These are phyloP conservation scores for Diutina pseudorugosa DNA, from an alignment of 1,139 yeast genomes.

Conservation along the genomic window DNA sequence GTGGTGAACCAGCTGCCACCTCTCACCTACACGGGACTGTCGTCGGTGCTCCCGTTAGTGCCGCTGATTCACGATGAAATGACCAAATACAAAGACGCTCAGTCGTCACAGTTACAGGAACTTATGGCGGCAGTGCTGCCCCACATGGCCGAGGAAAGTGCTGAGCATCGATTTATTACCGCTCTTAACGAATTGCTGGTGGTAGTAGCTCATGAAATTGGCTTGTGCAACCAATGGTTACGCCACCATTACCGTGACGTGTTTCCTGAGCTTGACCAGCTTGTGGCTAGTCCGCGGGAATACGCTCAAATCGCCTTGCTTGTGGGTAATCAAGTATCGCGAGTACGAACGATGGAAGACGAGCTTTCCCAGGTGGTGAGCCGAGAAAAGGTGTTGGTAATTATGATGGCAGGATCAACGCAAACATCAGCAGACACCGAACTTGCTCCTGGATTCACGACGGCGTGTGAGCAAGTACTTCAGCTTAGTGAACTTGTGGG, in stretches of 20 bases:
- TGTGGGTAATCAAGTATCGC: conserved; percentile 38
- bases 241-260: conserved; percentile 43
- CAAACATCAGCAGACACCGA: neutral
- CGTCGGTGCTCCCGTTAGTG: neutral
- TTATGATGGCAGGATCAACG: conserved; percentile 53
- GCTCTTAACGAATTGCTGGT: conserved; percentile 41
- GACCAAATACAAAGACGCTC: neutral
- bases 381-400: conserved; percentile 57
- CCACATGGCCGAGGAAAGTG: neutral
- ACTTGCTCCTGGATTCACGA: conserved; percentile 14
- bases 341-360: conserved; percentile 20
- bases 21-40: neutral
- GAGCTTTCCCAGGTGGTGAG: conserved; percentile 31
- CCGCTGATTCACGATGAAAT: neutral
- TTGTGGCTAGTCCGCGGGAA: conserved; percentile 53
- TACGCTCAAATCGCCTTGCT: conserved; percentile 43
- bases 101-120: neutral
- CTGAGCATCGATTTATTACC: neutral
- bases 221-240: conserved; percentile 36
- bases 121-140: neutral
- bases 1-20: neutral
- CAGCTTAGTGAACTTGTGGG: conserved; percentile 31
- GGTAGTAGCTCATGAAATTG: conserved; percentile 46
- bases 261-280: conserved; percentile 60
- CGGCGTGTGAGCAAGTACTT: conserved; percentile 37